Conservation (phyloP, 192 early-diverging fungal species). For the Coemansia sp. region DNA sequence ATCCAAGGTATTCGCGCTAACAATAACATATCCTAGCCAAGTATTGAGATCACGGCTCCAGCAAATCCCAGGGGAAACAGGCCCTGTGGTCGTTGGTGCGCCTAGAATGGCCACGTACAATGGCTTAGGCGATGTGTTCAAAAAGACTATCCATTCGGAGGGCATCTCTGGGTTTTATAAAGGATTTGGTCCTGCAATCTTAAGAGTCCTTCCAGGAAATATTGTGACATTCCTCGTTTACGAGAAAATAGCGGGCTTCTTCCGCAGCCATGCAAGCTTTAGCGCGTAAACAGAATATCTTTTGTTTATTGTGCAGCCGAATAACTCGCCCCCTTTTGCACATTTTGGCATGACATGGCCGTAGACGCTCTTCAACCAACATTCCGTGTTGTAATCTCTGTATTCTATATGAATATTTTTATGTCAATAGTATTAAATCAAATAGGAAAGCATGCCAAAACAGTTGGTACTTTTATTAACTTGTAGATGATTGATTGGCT, state of each 20-base stretch:
- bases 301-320: not conserved
- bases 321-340: not conserved
- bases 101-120: constrained; percentile 59
- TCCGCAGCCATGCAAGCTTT: constrained; percentile 56
- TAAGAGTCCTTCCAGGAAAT: constrained; percentile 91
- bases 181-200: constrained; percentile 81
- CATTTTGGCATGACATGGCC: not conserved
- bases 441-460: no score
- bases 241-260: constrained; percentile 68
- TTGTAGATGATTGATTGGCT: not conserved
- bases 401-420: no score
- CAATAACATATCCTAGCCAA: constrained; percentile 92
- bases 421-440: no score
- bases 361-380: no score
- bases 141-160: constrained; percentile 73
- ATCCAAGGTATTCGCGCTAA: constrained; percentile 85
- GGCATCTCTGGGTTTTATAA: constrained; percentile 87
- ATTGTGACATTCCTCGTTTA: constrained; percentile 96
- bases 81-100: constrained; percentile 33
- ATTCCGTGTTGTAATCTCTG: no score
- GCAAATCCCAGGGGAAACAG: constrained; percentile 53
- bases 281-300: not conserved
- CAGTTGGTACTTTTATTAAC: not conserved
- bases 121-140: constrained; percentile 70
- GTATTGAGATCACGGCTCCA: constrained; percentile 86